These are phyloP conservation scores for Albizia julibrissin DNA, from an alignment of 306 rosid genomes.

Conservation along the genomic window DNA sequence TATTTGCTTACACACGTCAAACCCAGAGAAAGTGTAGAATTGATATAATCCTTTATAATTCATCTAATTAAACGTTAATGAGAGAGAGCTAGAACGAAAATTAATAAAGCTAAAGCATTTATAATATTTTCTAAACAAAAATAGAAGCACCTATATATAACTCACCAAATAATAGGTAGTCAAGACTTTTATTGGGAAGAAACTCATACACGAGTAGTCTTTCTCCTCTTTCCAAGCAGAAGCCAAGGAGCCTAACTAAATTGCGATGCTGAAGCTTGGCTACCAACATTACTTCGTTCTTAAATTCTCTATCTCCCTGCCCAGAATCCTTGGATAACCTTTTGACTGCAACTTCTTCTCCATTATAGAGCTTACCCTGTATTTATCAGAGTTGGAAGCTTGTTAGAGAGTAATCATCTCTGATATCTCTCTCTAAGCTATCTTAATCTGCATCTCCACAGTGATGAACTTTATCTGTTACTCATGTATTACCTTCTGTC, in stretches of 20 bases:
- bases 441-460: too few relatives aligned
- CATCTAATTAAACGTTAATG: too few relatives aligned
- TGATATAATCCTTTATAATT: too few relatives aligned
- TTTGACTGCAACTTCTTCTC: constrained; percentile 29
- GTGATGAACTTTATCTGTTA: too few relatives aligned
- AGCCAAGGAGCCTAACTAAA: constrained; percentile 21
- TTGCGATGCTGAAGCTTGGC: constrained; percentile 35
- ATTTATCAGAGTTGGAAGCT: background rate
- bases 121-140: too few relatives aligned
- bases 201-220: constrained; percentile 33
- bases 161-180: constrained; percentile 31
- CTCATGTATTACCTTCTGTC: too few relatives aligned
- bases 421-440: too few relatives aligned
- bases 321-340: constrained; percentile 25
- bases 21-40: too few relatives aligned
- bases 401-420: too few relatives aligned
- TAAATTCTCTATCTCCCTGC: constrained; percentile 31
- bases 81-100: background rate
- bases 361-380: constrained; percentile 32
- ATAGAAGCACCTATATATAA: background rate
- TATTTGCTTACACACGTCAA: too few relatives aligned
- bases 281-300: constrained; percentile 32
- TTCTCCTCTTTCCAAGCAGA: constrained; percentile 28
- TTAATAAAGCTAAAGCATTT: background rate
- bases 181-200: constrained; percentile 32